Base-by-base conservation (phyloP, 495 filamentous ascomycete species). In the Podospora sp. region DNA sequence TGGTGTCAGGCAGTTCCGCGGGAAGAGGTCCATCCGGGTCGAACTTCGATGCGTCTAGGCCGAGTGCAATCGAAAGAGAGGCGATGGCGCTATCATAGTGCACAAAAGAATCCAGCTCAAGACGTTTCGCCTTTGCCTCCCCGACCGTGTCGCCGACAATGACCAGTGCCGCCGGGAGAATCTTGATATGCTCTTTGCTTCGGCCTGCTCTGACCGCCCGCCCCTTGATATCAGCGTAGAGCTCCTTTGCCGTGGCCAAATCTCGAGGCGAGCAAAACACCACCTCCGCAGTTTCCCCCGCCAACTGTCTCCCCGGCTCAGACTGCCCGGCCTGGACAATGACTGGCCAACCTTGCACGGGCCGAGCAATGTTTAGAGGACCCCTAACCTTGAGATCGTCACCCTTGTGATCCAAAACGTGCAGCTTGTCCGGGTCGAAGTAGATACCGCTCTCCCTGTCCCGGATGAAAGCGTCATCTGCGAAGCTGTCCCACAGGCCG, bases 71-170 rank as follows among this genome's bases (percentile, higher is more conserved):
- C 2, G 82, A 85, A 52, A 87, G 71, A 11, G 82, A 85, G n/a
- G 83, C 83, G 70, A 87, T 83, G 12, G 80, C 77, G 71, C 81
- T 86, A 33, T 87, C 84, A 36, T 86, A 85, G 66, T 87, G 81
- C 12, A 87, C 85, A 33, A 84, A 67, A 50, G 80, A 82, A 65
- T 87, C 84, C 27, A 87, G 68, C 65, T 78, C 72, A 1, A 85
- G 72, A 14, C 84, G 71, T 75, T 86, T 87, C 49, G 67, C 74
- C 65, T 73, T 72, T 6, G 85, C 84, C 25, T 85, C 84, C 64
- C 85, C 77, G 26, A 84, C 75, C 14, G 84, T 76, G 49, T 75
- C 73, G 3, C 75, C 75, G 16, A 79, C 68, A 50, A 79, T 74
- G 21, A 86, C 75, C 36, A 86, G 71, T 6, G 83, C 83, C 0